These are phyloP conservation scores for Microsporum audouinii DNA, from an alignment of 2,329 filamentous ascomycete species.

Conservation along the genomic window DNA sequence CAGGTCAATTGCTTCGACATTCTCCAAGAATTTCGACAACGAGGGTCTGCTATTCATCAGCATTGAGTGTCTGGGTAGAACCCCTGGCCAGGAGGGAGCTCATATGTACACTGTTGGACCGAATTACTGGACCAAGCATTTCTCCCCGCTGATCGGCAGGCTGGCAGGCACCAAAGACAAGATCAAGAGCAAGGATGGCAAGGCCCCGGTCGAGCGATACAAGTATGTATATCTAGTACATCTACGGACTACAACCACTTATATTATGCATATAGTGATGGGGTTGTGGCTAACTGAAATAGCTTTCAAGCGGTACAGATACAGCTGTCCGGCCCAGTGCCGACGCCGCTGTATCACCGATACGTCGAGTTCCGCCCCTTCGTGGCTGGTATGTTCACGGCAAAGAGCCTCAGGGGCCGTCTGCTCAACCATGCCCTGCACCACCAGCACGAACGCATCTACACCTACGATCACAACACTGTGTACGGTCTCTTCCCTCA, in stretches of 20 bases:
- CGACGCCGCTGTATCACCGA: conserved; percentile 70
- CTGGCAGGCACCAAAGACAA: conserved; percentile 60
- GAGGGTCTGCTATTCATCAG: conserved; percentile 61
- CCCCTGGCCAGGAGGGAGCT: conserved; percentile 52
- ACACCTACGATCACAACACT: conserved; percentile 73
- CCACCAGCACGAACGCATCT: conserved; percentile 78
- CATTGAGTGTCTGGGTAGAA: conserved; percentile 65
- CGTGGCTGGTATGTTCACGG: conserved; percentile 77
- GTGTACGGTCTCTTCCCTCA: conserved; percentile 57
- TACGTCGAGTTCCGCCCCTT: conserved; percentile 90
- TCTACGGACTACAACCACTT: not conserved
- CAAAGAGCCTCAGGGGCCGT: conserved; percentile 62
- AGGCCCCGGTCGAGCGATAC: conserved; percentile 56
- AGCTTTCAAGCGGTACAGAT: conserved; percentile 91
- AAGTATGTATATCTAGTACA: conserved; percentile 45
- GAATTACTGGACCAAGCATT: conserved; percentile 67
- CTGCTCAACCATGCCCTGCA: conserved; percentile 76
- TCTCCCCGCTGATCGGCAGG: conserved; percentile 77
- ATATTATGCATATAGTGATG: not conserved
- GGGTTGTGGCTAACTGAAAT: not conserved
- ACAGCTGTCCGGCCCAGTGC: conserved; percentile 74
- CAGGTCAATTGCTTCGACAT: conserved; percentile 54
- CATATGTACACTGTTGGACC: conserved; percentile 71
- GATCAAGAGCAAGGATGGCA: conserved; percentile 44
- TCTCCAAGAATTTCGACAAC: conserved; percentile 53